Evolutionary conservation across 2,329 filamentous ascomycete species (phyloP).

Genomic region (Pseudovirgaria hyperparasitica): DNA sequence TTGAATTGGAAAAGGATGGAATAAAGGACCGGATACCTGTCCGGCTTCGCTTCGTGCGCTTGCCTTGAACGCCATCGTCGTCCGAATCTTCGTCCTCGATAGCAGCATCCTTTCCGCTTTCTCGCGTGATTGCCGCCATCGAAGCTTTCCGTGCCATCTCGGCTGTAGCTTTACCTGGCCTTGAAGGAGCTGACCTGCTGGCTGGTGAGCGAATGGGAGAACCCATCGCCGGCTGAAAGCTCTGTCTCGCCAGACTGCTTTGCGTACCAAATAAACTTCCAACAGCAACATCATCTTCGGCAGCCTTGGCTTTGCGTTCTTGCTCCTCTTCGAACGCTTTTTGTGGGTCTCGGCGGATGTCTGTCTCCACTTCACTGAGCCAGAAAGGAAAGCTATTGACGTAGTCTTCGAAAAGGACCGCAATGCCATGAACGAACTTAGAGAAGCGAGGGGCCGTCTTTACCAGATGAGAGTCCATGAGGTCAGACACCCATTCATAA

Average conservation of each 20-base stretch:
- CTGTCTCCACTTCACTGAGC: constrained; percentile 80
- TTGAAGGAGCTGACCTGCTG: constrained; percentile 11
- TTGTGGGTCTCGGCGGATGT: constrained; percentile 88
- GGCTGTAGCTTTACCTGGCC: constrained; percentile 7
- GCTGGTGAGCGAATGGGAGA: constrained; percentile 55
- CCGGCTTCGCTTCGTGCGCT: constrained; percentile 15
- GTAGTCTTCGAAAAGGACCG: constrained; percentile 81
- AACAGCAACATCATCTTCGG: constrained; percentile 78
- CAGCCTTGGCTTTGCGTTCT: constrained; percentile 64
- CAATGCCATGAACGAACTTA: constrained; percentile 91
- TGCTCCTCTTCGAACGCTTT: constrained; percentile 86
- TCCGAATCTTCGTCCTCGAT: constrained; percentile 36
- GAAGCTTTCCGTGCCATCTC: constrained; percentile 9
- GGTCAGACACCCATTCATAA: constrained; percentile 76
- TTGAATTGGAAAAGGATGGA: constrained; percentile 69
- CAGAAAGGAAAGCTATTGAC: constrained; percentile 96
- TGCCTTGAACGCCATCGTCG: constrained; percentile 30
- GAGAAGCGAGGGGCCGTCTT: constrained; percentile 84
- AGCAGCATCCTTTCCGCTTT: constrained; percentile 17
- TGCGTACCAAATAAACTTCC: constrained; percentile 71
- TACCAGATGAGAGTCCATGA: constrained; percentile 87
- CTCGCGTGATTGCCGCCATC: constrained; percentile 5
- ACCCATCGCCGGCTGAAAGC: constrained; percentile 47
- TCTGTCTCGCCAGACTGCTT: constrained; percentile 21
- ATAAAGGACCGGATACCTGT: constrained; percentile 58